Evolutionary conservation across 768 basidiomycete genomes (phyloP).

Genomic region (Cubamyces lactineus): DNA sequence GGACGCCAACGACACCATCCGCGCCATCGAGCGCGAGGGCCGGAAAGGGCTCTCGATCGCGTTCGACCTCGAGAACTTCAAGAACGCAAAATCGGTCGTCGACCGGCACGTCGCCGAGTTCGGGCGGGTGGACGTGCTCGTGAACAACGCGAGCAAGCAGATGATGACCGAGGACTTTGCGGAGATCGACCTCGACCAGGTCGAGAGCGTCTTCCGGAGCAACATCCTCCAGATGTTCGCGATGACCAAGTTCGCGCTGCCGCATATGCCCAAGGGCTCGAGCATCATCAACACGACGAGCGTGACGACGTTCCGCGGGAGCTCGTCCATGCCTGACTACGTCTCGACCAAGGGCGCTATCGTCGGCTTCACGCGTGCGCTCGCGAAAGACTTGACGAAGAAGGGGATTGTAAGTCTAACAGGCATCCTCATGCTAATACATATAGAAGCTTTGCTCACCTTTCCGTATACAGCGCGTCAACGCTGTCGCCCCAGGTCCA

Average conservation of each 20-base stretch:
- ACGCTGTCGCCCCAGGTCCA: constrained; percentile 48
- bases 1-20: constrained; percentile 56
- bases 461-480: constrained; percentile 17
- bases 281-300: constrained; percentile 65
- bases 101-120: constrained; percentile 51
- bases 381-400: constrained; percentile 54
- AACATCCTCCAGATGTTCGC: constrained; percentile 67
- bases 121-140: constrained; percentile 54
- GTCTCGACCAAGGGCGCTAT: constrained; percentile 65
- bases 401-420: constrained; percentile 56
- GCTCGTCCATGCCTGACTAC: constrained; percentile 48
- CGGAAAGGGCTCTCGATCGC: constrained; percentile 40
- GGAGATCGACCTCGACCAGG: constrained; percentile 54
- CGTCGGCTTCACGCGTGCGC: constrained; percentile 56
- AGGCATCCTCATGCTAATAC: constrained; percentile 31
- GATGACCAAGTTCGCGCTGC: constrained; percentile 56
- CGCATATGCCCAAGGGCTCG: constrained; percentile 60
- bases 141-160: constrained; percentile 63
- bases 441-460: background rate
- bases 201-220: constrained; percentile 55
- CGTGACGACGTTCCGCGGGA: constrained; percentile 54
- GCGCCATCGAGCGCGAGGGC: constrained; percentile 47
- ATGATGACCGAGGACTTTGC: constrained; percentile 46
- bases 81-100: constrained; percentile 41
- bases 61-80: constrained; percentile 50